Evolutionary conservation across 202 grass and related monocot genomes (phyloP), one percentile per base, ranked within the genome.

Genomic region (Panicum hallii): DNA sequence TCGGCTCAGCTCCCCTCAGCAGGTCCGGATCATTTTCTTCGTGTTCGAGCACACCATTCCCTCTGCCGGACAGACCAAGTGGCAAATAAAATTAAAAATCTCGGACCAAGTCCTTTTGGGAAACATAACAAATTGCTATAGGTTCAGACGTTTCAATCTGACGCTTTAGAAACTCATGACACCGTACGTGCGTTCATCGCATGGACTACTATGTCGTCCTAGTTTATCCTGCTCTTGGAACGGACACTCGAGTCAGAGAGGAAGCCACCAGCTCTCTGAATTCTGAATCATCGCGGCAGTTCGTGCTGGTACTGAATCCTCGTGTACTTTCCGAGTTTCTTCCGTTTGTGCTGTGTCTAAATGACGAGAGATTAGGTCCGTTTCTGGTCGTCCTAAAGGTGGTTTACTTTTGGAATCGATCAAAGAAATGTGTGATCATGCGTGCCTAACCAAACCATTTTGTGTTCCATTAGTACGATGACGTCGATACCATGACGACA

Each of bases 381-480:
- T 1, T 40, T 16, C 57, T 48, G 63, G 73, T 58, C 41, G 73
- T 58, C 41, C 7, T 28, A 22, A 43, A 77, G 74, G 8, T 26
- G 43, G 63, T 26, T 61, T 34, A 5, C 41, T 60, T 70, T 41
- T 48, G 42, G 26, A 58, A 49, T 42, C 14, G 16, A 26, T 62
- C 80, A 63, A 82, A 41, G 9, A 76, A 17, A 2, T 60, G 9
- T 47, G 23, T 17, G 26, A 70, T 69, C 41, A 48, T 61, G 74
- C 41, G 43, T 30, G 73, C 61, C 64, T 48, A 85, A 78, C 82
- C 63, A 84, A 78, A 69, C 22, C 82, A 70, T 44, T 69, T 80
- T 30, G 20, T 9, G 16, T 57, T 17, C 22, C 5, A 30, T 65
- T 3, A 40, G 46, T 32, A 63, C 43, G 42, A 42, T 49, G 67